These are phyloP conservation scores for Boletus sp. DNA, from an alignment of 1,284 basidiomycete species.

Conservation along the genomic window DNA sequence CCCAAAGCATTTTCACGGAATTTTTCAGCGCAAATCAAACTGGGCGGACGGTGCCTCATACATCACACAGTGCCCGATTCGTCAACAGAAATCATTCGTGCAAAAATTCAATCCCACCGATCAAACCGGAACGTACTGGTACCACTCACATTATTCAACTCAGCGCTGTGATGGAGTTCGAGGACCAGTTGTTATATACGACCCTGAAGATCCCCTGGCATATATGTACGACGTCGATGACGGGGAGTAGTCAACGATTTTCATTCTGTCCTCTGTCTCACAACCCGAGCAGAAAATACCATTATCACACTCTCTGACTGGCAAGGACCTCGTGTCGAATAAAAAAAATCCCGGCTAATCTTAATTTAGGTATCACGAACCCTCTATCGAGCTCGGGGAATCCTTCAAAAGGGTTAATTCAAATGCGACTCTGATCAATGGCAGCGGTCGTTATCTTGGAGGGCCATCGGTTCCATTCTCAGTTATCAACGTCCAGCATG, in stretches of 20 bases:
- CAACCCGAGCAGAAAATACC: constrained; percentile 27
- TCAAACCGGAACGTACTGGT: constrained; percentile 40
- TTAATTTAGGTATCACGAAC: constrained; percentile 31
- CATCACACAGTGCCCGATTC: constrained; percentile 41
- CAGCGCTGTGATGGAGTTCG: constrained; percentile 52
- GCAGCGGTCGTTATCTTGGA: constrained; percentile 44
- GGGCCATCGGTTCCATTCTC: constrained; percentile 38
- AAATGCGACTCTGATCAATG: constrained; percentile 53
- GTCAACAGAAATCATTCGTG: constrained; percentile 26
- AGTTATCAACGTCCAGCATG: constrained; percentile 36
- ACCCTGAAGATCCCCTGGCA: constrained; percentile 39
- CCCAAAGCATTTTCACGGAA: constrained; percentile 40
- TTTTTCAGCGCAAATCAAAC: constrained; percentile 34
- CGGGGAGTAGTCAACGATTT: constrained; percentile 25
- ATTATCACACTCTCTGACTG: constrained; percentile 39
- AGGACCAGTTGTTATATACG: constrained; percentile 46
- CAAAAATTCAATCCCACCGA: constrained; percentile 23
- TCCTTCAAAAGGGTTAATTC: constrained; percentile 21
- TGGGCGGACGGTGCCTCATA: constrained; percentile 38
- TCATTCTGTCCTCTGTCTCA: neutral
- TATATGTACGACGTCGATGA: constrained; percentile 44
- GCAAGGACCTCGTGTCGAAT: constrained; percentile 13
- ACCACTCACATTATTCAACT: constrained; percentile 35
- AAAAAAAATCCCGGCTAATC: neutral
- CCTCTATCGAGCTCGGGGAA: constrained; percentile 15